Evolutionary conservation across 2,329 filamentous ascomycete genomes (phyloP).

Genomic region (Aspergillus sp.): DNA sequence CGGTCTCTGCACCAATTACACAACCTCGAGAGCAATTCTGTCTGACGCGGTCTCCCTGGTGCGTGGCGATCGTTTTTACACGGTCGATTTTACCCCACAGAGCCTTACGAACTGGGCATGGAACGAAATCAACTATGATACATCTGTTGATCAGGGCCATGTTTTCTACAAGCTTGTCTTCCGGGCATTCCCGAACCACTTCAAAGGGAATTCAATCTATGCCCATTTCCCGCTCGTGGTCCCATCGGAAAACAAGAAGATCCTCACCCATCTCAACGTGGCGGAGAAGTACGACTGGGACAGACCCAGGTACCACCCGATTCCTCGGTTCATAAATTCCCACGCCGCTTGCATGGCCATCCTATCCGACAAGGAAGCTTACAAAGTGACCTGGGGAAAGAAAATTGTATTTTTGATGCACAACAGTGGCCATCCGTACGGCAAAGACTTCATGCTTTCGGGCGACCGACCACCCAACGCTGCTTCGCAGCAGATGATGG

Average conservation of each 20-base stretch:
- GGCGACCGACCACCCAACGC: slow-evolving; percentile 36
- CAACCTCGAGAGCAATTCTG: slow-evolving; percentile 35
- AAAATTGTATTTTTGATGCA: slow-evolving; percentile 39
- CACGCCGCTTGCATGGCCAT: slow-evolving; percentile 38
- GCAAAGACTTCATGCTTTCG: slow-evolving; percentile 40
- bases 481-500: slow-evolving; percentile 36
- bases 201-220: slow-evolving; percentile 40
- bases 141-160: slow-evolving; percentile 39
- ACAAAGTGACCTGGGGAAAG: slow-evolving; percentile 40
- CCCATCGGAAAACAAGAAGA: slow-evolving; percentile 38
- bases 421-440: slow-evolving; percentile 26
- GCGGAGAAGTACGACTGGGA: slow-evolving; percentile 35
- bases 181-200: slow-evolving; percentile 42
- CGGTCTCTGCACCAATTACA: slow-evolving; percentile 42
- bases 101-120: slow-evolving; percentile 39
- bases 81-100: slow-evolving; percentile 36
- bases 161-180: slow-evolving; percentile 45
- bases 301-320: slow-evolving; percentile 19
- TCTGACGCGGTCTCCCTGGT: slow-evolving; percentile 40
- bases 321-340: slow-evolving; percentile 35
- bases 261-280: slow-evolving; percentile 32
- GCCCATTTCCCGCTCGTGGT: slow-evolving; percentile 42
- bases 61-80: slow-evolving; percentile 40
- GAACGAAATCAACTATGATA: slow-evolving; percentile 34
- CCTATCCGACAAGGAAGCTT: slow-evolving; percentile 34